Base-by-base conservation (phyloP, 805 yeast species). In the Lachancea nothofagi region DNA sequence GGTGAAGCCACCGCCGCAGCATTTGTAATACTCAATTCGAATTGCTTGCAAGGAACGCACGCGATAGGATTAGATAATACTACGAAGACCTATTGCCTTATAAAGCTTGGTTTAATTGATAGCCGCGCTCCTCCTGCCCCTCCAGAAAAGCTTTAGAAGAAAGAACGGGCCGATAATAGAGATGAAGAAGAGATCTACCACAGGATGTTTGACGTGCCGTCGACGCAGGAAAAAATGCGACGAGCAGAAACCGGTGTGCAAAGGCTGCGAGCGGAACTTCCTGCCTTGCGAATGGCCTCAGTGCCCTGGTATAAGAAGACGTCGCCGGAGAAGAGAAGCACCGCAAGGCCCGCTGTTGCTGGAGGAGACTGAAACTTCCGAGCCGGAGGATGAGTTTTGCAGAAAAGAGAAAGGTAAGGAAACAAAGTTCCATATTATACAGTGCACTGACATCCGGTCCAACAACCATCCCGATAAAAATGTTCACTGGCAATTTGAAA, bases 171-270 rank as follows among this genome's bases (percentile, higher is more conserved):
- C n/a, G n/a, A n/a, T n/a, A n/a, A n/a, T n/a, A n/a, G n/a, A n/a
- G n/a, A 50, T 44, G 20, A 62, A 44, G 49, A 74, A 68, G 49
- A 64, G 86, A 42, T 76, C 83, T 13, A 67, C 84, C 51, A 67
- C 70, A 69, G 95, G 95, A 0, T 84, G 94, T 56, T 64, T 81
- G 30, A 82, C 93, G 1, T 84, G 95, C 49, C 72, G 93, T 31
- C 75, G 74, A 44, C 62, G 95, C 18, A 84, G 84, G 67, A 84
- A 83, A 56, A 70, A 88, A 40, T 84, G 94, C 48, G 83, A 85
- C 52, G 93, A 84, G 54, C 63, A 69, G 1, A 71, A 70, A 40
- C 94, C 94, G 3, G 58, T 57, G 20, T 84, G 95, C 52, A 55
- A 65, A 1, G 88, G 83, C 49, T 84, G 94, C 57, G 47, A 59